Evolutionary conservation across 108 stramenopile genomes (phyloP), one percentile per base, ranked within the genome.

Genomic region (Nannochloropsis salina): DNA sequence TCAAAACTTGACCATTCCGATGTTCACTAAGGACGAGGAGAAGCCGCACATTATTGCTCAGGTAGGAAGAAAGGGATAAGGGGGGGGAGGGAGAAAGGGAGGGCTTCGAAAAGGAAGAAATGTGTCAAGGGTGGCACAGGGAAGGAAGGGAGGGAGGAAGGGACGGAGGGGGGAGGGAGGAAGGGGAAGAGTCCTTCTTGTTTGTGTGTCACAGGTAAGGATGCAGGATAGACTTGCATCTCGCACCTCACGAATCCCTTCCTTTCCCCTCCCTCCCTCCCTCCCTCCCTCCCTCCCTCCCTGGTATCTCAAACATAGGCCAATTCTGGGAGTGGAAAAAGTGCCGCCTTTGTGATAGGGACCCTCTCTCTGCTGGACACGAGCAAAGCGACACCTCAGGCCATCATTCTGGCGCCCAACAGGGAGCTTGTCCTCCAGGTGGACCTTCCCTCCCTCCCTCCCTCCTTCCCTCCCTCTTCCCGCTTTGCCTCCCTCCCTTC

Each of bases 241-340:
- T 31, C 31, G 31, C 31, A 31, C 31, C 31, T 31, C 31, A 31
- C 31, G 31, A 31, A 31, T 31, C 8, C 6, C 2, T n/a, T 74
- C 61, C 61, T n/a, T 6, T 2, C 8, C n/a, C 61, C 6, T 51
- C 47, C 61, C 61, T 74, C 61, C 47, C 47, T 51, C 47, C 47
- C 47, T 51, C 47, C 15, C 47, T 51, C 47, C 15, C 47, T 51
- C 47, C 47, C 47, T 51, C 12, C 47, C 47, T 51, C 15, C 47
- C 47, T 51, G n/a, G n/a, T n/a, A n/a, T n/a, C n/a, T n/a, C n/a
- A n/a, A n/a, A n/a, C n/a, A n/a, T n/a, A 74, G 61, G 61, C 61
- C 61, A 74, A 74, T n/a, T 74, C 61, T 5, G 61, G 61, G 61
- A 74, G 61, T 74, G 61, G 61, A n/a, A 74, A 74, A 74, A 74